Base-by-base conservation (phyloP, 2,329 filamentous ascomycete genomes). In the Hymenoscyphus fructigenus region DNA sequence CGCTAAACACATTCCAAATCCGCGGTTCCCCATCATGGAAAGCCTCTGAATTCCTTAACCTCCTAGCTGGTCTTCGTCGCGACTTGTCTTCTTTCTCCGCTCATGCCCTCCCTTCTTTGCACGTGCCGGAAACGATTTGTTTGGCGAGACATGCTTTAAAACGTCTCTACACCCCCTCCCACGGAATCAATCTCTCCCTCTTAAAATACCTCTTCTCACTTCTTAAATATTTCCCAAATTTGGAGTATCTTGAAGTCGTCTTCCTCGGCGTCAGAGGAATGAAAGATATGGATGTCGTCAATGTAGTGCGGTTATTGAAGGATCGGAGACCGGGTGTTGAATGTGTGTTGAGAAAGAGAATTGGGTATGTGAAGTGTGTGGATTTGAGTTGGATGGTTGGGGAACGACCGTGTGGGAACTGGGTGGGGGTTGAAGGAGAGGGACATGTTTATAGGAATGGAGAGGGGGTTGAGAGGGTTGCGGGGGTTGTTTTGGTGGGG, bases 331-430 rank as follows among this genome's bases (percentile, higher is more conserved):
- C 66, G 1, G 29, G 64, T 36, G 12, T 68, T 32, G 36, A 60
- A 36, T 64, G 63, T 15, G 36, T 62, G 5, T 44, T 70, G 15
- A 66, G 60, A 10, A 69, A 66, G 59, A 63, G 68, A 26, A 68
- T 65, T n/a, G 65, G 60, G 28, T 68, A 62, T 32, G 38, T 36
- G 4, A 55, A 67, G 55, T 65, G 65, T 5, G 64, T 67, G 29
- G 67, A 70, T 61, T 65, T 70, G 47, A 66, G 65, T 1, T 70
- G 68, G 68, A 66, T 67, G 64, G 14, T 67, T 20, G 28, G 57
- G 28, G 68, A 68, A 47, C 62, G 56, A 23, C 67, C 67, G 17
- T 70, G 65, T 59, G 65, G 59, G 50, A 66, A 57, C 38, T 70
- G 67, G 67, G 14, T 6, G 6, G 10, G 20, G 20, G 28, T 57